Conservation (phyloP, 805 yeast species). For the Cyberlindnera xylosilytica region DNA sequence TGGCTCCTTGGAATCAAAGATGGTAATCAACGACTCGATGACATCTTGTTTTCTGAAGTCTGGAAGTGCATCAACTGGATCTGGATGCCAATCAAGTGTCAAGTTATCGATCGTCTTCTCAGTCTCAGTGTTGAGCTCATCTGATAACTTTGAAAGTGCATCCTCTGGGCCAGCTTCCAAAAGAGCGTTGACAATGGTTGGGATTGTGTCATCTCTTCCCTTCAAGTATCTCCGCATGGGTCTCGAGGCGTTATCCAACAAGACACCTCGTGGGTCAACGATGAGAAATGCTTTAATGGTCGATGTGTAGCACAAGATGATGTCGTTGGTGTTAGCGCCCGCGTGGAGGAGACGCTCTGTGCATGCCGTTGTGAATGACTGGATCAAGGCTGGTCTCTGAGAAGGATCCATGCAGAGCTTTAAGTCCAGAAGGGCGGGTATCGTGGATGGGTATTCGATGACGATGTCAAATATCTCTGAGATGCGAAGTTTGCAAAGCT, state of each 20-base stretch:
- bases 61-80: slow-evolving; percentile 87
- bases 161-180: slow-evolving; percentile 35
- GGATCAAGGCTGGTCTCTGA: slow-evolving; percentile 52
- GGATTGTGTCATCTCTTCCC: slow-evolving; percentile 70
- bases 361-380: slow-evolving; percentile 45
- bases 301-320: slow-evolving; percentile 64
- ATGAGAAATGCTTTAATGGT: slow-evolving; percentile 68
- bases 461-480: slow-evolving; percentile 60
- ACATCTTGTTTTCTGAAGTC: slow-evolving; percentile 73
- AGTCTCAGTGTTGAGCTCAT: slow-evolving; percentile 40
- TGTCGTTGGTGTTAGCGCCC: slow-evolving; percentile 74
- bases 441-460: slow-evolving; percentile 47
- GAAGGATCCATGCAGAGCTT: slow-evolving; percentile 46
- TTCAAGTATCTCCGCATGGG: slow-evolving; percentile 72
- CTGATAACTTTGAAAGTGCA: slow-evolving; percentile 50
- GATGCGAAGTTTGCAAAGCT: slow-evolving; percentile 40
- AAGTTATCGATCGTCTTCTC: slow-evolving; percentile 17
- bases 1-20: slow-evolving; percentile 65
- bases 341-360: slow-evolving; percentile 59
- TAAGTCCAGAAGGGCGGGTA: slow-evolving; percentile 55
- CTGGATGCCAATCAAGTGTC: slow-evolving; percentile 67
- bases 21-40: slow-evolving; percentile 66
- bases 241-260: slow-evolving; percentile 71
- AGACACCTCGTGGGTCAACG: slow-evolving; percentile 84
- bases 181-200: slow-evolving; percentile 67